Evolutionary conservation across 108 stramenopile genomes (phyloP).

Genomic region (Schizochytrium sp.): DNA sequence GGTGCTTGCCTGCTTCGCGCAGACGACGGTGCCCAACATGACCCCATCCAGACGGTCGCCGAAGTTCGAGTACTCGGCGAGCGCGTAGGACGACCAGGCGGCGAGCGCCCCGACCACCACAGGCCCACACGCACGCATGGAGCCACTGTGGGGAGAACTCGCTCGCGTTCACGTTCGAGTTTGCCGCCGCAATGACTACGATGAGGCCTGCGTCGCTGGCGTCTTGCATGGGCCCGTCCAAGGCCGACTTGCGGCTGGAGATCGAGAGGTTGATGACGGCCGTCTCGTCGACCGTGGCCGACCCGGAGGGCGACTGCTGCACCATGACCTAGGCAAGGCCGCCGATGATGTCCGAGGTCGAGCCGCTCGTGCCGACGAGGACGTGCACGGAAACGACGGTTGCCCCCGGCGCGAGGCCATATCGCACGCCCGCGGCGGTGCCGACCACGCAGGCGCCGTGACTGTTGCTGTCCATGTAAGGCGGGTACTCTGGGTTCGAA

Average conservation of each 20-base stretch:
- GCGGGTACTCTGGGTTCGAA: not conserved
- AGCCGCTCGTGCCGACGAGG: not conserved
- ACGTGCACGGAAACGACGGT: not conserved
- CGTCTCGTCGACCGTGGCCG: not conserved
- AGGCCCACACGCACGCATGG: not conserved
- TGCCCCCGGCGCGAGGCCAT: not conserved
- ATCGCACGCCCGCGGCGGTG: not conserved
- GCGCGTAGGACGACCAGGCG: not conserved
- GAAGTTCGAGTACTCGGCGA: not conserved
- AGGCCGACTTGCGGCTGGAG: not conserved
- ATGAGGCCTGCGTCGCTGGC: not conserved
- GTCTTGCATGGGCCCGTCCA: not conserved
- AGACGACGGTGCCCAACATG: not conserved
- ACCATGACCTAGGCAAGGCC: not conserved
- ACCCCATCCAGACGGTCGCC: not conserved
- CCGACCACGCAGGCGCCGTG: slow-evolving; percentile 27
- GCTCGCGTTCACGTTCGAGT: not conserved
- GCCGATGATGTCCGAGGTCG: not conserved
- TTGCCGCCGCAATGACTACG: slow-evolving; percentile 25
- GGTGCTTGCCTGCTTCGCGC: not conserved
- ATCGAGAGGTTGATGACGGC: slow-evolving; percentile 17
- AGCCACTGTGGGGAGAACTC: slow-evolving; percentile 7
- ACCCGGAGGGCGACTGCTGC: not conserved
- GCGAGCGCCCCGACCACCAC: not conserved
- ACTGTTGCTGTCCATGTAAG: not conserved